Conservation (phyloP, 352 stramenopile genomes). For the Pythium aphanidermatum region DNA sequence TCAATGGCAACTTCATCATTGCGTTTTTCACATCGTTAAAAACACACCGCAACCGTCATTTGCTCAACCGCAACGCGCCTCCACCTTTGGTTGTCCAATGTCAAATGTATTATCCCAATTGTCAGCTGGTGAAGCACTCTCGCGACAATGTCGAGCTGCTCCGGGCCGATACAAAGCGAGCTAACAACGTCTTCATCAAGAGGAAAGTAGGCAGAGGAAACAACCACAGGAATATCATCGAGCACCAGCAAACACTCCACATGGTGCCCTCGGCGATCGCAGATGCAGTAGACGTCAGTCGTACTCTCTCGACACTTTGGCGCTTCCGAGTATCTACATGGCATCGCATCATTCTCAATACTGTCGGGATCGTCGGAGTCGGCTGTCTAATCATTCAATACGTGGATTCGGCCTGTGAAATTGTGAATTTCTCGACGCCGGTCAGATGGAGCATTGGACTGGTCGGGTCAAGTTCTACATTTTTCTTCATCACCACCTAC, state of each 20-base stretch:
- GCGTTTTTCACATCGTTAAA: conserved; percentile 15
- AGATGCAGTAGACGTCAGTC: neutral
- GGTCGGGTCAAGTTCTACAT: neutral
- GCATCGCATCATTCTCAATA: too few species aligned
- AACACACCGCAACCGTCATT: conserved; percentile 13
- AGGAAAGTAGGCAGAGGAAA: conserved; percentile 2
- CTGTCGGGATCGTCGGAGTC: neutral
- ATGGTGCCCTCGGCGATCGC: conserved; percentile 1
- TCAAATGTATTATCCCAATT: conserved; percentile 14
- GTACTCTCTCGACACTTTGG: neutral
- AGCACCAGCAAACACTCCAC: conserved; percentile 8
- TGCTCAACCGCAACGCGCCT: too few species aligned
- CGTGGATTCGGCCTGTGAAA: too few species aligned
- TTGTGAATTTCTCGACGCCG: too few species aligned
- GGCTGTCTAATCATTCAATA: neutral
- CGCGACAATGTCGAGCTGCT: neutral
- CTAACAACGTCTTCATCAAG: neutral
- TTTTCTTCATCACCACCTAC: neutral
- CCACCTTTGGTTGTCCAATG: conserved; percentile 16
- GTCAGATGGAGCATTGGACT: neutral
- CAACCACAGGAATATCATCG: neutral
- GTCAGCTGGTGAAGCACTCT: neutral
- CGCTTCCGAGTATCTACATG: too few species aligned
- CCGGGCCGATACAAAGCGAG: neutral
- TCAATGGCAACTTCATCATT: conserved; percentile 17